Evolutionary conservation across 768 basidiomycete genomes (phyloP).

Genomic region (Leccinellum rugosiceps): DNA sequence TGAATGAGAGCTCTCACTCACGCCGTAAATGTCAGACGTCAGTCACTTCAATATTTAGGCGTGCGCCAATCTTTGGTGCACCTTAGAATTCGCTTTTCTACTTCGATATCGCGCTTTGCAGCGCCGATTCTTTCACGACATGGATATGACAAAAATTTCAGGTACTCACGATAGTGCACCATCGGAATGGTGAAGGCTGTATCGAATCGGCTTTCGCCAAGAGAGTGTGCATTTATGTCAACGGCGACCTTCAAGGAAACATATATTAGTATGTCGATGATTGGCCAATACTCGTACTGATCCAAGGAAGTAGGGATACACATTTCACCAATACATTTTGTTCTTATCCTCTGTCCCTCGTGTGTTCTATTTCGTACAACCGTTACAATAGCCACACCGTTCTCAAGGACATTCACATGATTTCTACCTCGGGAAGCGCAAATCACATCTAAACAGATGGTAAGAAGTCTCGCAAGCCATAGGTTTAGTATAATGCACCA

Average conservation of each 20-base stretch:
- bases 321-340: constrained; percentile 45
- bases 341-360: background rate
- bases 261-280: background rate
- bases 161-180: background rate
- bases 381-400: constrained; percentile 11
- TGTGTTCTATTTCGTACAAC: background rate
- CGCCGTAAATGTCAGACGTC: background rate
- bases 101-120: no score
- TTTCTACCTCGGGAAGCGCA: background rate
- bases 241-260: background rate
- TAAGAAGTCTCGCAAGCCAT: background rate
- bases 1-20: background rate
- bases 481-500: constrained; percentile 11
- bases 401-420: constrained; percentile 29
- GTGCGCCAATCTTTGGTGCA: background rate
- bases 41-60: background rate
- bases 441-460: constrained; percentile 9
- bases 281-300: background rate
- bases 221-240: background rate
- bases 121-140: background rate
- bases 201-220: background rate
- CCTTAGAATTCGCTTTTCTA: no score
- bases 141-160: no score
- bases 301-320: constrained; percentile 72
- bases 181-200: no score